Conservation (phyloP, 352 stramenopile genomes). For the Phytopythium oedochilum region DNA sequence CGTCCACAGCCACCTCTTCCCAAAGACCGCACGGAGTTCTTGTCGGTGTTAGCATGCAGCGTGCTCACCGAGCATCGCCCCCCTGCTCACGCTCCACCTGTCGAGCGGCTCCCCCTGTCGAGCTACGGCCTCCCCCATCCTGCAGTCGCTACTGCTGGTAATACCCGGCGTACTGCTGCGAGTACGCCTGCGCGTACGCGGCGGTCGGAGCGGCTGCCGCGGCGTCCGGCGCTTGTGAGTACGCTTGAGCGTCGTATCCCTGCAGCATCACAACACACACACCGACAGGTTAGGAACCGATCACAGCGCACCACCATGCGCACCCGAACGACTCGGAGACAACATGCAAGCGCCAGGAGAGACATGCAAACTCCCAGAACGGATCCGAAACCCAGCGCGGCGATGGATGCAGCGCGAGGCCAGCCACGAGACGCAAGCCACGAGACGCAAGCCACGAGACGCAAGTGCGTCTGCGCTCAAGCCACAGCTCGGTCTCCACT, state of each 20-base stretch:
- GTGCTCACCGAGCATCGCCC: too few species aligned
- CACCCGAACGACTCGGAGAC: background rate
- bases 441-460: too few species aligned
- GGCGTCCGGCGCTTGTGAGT: conserved; percentile 32
- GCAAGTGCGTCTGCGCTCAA: conserved; percentile 1
- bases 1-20: background rate
- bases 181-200: conserved; percentile 33
- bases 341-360: conserved; percentile 3
- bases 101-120: too few species aligned
- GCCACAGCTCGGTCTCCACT: background rate
- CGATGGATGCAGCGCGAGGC: background rate
- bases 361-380: background rate
- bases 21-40: too few species aligned
- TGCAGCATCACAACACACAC: conserved; percentile 15
- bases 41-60: too few species aligned
- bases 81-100: too few species aligned
- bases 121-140: too few species aligned
- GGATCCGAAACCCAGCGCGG: background rate
- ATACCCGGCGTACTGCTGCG: conserved; percentile 54
- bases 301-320: conserved; percentile 1
- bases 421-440: background rate
- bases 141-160: conserved; percentile 69
- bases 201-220: conserved; percentile 20
- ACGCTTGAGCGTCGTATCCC: conserved; percentile 50
- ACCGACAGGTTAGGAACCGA: conserved; percentile 6